These are phyloP conservation scores for Chaetomium cochliodes DNA, from an alignment of 495 filamentous ascomycete genomes.

Conservation along the genomic window DNA sequence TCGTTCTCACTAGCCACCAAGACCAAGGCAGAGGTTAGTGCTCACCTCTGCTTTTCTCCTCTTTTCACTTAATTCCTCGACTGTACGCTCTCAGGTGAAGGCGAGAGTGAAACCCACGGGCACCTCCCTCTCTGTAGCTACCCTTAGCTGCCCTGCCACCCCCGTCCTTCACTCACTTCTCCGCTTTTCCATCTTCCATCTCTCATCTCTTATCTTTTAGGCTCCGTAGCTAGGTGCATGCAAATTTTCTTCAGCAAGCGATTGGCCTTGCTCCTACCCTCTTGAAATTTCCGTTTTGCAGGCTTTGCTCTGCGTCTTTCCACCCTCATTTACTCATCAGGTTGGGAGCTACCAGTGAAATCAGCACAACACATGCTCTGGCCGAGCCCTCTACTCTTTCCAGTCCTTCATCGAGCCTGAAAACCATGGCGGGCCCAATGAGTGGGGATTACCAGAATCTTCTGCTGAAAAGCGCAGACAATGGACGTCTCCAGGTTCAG, in stretches of 20 bases:
- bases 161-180: too few species aligned
- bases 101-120: too few species aligned
- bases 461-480: conserved; percentile 5
- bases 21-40: too few species aligned
- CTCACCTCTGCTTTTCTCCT: too few species aligned
- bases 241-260: neutral
- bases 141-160: too few species aligned
- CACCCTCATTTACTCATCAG: neutral
- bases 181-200: neutral
- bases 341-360: neutral
- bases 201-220: neutral
- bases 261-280: neutral
- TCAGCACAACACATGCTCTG: neutral
- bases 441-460: conserved; percentile 9
- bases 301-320: neutral
- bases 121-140: too few species aligned
- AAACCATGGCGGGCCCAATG: neutral
- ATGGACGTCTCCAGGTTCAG: conserved; percentile 6
- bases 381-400: neutral
- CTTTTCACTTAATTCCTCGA: too few species aligned
- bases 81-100: too few species aligned
- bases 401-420: neutral
- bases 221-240: neutral
- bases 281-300: neutral
- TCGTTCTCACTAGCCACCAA: too few species aligned